Evolutionary conservation across 768 basidiomycete genomes (phyloP).

Genomic region (Hemileccinum impolitum): DNA sequence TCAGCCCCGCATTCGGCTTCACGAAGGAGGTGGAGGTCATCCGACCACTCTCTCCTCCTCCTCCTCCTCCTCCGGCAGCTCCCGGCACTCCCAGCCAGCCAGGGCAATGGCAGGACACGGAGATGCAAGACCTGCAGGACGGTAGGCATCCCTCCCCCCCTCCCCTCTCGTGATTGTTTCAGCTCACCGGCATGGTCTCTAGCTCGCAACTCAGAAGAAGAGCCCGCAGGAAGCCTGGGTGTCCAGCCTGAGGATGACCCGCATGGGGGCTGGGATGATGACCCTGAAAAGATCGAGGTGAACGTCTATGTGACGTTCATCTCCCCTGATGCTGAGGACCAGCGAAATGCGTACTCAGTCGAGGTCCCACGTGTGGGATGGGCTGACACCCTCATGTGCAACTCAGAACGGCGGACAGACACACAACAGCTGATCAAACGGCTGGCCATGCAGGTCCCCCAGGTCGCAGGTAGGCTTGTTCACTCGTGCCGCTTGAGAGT

Average conservation of each 20-base stretch:
- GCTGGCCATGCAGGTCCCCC: neutral
- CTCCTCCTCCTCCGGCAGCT: too few relatives aligned
- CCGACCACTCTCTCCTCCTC: neutral
- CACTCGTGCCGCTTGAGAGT: too few relatives aligned
- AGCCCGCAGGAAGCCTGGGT: neutral
- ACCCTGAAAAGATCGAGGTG: neutral
- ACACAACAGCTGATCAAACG: neutral
- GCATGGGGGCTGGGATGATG: neutral
- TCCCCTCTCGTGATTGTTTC: too few relatives aligned
- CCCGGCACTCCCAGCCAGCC: neutral
- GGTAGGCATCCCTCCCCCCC: too few relatives aligned
- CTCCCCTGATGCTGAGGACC: neutral
- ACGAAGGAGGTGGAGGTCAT: conserved; percentile 3
- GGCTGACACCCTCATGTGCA: neutral
- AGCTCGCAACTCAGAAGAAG: too few relatives aligned
- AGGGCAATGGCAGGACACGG: neutral
- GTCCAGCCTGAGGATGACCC: neutral
- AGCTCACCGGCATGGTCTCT: too few relatives aligned
- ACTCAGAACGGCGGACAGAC: conserved; percentile 1
- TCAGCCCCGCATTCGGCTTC: conserved; percentile 3
- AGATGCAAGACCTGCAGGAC: neutral
- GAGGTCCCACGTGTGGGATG: neutral
- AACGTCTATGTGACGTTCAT: conserved; percentile 2
- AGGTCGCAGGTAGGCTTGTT: neutral
- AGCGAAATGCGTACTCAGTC: neutral